phyloP scores from a whole-genome alignment of 1,284 basidiomycete genomes.

The Cutaneotrichosporon sp. region DNA sequence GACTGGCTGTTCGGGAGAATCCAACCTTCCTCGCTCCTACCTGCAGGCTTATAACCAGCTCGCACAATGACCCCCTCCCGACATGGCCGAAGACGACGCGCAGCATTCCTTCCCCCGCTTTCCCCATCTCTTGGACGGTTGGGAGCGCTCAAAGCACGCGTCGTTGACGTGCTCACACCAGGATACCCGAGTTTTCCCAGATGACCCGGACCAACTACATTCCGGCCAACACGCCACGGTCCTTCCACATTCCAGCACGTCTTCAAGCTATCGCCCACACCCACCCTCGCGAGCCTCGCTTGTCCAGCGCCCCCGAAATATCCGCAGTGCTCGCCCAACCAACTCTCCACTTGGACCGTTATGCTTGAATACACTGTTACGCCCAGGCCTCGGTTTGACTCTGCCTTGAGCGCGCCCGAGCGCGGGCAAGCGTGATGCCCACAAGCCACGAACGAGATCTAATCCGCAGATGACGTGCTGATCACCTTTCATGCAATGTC shows the following conservation, averaged over 20 bases:
- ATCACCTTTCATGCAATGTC: background rate
- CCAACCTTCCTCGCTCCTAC: too few relatives aligned
- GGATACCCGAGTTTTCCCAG: background rate
- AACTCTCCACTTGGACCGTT: background rate
- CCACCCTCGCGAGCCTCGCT: background rate
- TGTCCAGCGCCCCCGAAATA: too few relatives aligned
- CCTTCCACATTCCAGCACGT: background rate
- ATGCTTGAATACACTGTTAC: background rate
- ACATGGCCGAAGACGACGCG: background rate
- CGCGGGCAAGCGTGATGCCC: too few relatives aligned
- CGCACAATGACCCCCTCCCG: too few relatives aligned
- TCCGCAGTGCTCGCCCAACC: too few relatives aligned
- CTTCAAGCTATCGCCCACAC: background rate
- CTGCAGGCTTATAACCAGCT: too few relatives aligned
- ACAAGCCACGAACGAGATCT: too few relatives aligned
- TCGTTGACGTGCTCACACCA: background rate
- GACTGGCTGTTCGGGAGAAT: too few relatives aligned
- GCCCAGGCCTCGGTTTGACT: too few relatives aligned
- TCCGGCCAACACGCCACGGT: background rate
- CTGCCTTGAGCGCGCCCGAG: too few relatives aligned
- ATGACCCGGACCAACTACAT: background rate
- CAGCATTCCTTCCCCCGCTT: background rate
- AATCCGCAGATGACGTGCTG: background rate
- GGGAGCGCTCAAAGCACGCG: background rate
- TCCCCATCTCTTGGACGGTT: too few relatives aligned